Base-by-base conservation (phyloP, 495 filamentous ascomycete genomes). In the Gamarada debralockiae region DNA sequence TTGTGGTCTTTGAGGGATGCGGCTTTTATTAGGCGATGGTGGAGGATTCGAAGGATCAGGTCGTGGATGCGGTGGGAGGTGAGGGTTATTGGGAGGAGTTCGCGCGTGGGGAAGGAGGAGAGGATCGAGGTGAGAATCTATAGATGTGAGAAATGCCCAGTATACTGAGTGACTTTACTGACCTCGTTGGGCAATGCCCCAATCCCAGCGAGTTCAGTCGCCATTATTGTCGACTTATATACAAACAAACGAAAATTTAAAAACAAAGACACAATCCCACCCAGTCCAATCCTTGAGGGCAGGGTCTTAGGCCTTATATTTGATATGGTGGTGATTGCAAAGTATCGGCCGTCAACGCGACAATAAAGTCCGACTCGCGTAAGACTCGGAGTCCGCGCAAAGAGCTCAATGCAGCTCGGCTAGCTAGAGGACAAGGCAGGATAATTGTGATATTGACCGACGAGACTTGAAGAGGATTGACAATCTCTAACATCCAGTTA, bases 41-140 rank as follows among this genome's bases (percentile, higher is more conserved):
- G 81, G 20, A 91, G 65, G 39, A 92, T 75, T 44, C 82, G 81
- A n/a, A 85, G 70, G 41, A 86, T 75, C 13, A 88, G 64, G 43
- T 80, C 76, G 65, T 84, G 76, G 67, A 92, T 83, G 24, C 80
- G 85, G 56, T 74, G 82, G 53, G 73, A 88, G 56, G 89, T 73
- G 31, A 73, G 53, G 50, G 78, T 69, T 33, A 89, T 65, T 22
- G 76, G 76, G 31, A 92, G 75, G 39, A 93, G 77, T 29, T 69
- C 52, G 31, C 62, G 66, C 3, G 86, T 86, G 6, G 80, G 67
- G 53, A 90, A 72, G n/a, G 67, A 63, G 10, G 70, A 70, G 53
- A 93, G 71, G 58, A 88, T 80, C 42, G 79, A 67, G 44, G 86
- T 70, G 38, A 91, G 76, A 47, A 93, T 75, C 88, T 92, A 50